Evolutionary conservation across 345 rosid species (phyloP).

Genomic region (Pseudoturritis turrita): DNA sequence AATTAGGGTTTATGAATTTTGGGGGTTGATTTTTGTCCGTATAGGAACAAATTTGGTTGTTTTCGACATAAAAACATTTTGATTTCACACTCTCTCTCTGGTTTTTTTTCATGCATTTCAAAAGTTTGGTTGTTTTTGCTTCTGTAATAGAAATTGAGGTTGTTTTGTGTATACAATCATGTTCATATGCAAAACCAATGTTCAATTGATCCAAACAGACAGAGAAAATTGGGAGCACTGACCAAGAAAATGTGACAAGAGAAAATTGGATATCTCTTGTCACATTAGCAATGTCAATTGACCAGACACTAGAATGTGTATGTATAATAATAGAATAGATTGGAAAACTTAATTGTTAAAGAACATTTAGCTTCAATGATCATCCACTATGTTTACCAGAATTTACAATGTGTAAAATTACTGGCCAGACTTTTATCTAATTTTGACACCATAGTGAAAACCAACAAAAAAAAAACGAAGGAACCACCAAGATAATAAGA

Average conservation of each 20-base stretch:
- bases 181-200: neutral
- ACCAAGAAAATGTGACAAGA: too few relatives aligned
- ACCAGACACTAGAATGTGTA: too few relatives aligned
- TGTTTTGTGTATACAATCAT: neutral
- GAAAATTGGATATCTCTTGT: too few relatives aligned
- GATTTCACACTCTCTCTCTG: neutral
- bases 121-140: neutral
- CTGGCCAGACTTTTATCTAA: slow-evolving; percentile 3
- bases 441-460: neutral
- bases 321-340: too few relatives aligned
- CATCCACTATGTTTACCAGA: too few relatives aligned
- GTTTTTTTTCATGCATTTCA: neutral
- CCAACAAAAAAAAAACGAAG: neutral
- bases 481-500: neutral
- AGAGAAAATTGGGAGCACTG: too few relatives aligned
- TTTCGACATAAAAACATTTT: neutral
- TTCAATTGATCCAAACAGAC: neutral
- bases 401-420: neutral
- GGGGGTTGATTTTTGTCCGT: neutral
- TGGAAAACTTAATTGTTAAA: too few relatives aligned
- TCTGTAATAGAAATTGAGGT: neutral
- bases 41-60: neutral
- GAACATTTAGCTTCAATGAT: too few relatives aligned
- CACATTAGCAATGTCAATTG: neutral
- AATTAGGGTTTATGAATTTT: slow-evolving; percentile 18